A percentile compares a stretch with the other conserved stretches of the same genome.
These are phyloP conservation scores for Pichia eremophila DNA, from an alignment of 805 yeast species.

Conservation along the genomic window DNA sequence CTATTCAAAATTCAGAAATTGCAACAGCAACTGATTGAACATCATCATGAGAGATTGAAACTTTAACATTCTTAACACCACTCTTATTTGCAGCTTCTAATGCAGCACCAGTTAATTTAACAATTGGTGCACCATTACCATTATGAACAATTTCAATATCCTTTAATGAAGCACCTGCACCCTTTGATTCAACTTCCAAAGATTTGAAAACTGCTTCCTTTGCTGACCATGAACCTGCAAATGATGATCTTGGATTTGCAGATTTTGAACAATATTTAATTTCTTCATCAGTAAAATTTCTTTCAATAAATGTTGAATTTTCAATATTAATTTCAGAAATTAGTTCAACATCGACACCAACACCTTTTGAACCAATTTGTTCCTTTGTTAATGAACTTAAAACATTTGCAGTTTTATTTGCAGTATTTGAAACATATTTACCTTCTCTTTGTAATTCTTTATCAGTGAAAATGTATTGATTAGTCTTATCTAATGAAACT, in stretches of 20 bases:
- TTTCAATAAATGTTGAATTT: conserved; percentile 84
- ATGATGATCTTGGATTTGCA: conserved; percentile 77
- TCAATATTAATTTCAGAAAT: conserved; percentile 70
- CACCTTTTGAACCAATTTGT: conserved; percentile 43
- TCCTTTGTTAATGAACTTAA: conserved; percentile 45
- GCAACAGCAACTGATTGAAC: conserved; percentile 98
- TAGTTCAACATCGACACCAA: conserved; percentile 96
- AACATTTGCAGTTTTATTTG: conserved; percentile 56
- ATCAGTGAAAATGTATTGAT: conserved; percentile 36
- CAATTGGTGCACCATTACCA: conserved; percentile 73
- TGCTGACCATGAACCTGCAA: conserved; percentile 98
- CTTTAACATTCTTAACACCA: conserved; percentile 65
- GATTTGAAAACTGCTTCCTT: conserved; percentile 99
- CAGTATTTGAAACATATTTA: conserved; percentile 35
- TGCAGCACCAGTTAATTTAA: conserved; percentile 69
- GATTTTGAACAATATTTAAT: conserved; percentile 67
- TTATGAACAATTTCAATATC: conserved; percentile 83
- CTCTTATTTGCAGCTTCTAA: conserved; percentile 58
- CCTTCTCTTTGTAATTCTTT: conserved; percentile 40
- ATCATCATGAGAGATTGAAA: conserved; percentile 94
- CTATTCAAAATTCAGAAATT: conserved; percentile 42
- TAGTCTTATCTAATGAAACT: conserved; percentile 33
- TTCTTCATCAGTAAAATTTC: conserved; percentile 84
- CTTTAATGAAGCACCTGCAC: conserved; percentile 89
- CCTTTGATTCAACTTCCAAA: conserved; percentile 76